Conservation (phyloP, 1,284 basidiomycete species). For the Austroboletus olivaceoglutinosus region DNA sequence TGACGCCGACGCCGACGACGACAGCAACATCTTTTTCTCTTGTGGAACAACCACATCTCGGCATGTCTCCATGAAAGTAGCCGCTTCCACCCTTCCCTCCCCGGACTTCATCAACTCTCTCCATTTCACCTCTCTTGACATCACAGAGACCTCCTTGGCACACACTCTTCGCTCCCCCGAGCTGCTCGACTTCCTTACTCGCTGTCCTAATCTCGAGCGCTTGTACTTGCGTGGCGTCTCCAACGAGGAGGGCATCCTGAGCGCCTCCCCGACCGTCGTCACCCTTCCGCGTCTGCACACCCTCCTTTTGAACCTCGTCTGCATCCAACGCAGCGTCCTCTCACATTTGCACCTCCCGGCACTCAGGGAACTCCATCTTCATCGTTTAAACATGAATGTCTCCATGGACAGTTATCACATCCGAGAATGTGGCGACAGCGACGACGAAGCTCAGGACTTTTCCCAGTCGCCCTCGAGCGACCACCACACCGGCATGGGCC, state of each 20-base stretch:
- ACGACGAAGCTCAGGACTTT: conserved; percentile 67
- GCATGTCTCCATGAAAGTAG: conserved; percentile 44
- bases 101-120: conserved; percentile 44
- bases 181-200: conserved; percentile 57
- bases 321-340: conserved; percentile 60
- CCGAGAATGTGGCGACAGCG: conserved; percentile 60
- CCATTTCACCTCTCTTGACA: conserved; percentile 53
- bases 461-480: conserved; percentile 75
- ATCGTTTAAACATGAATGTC: conserved; percentile 64
- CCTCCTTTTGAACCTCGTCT: conserved; percentile 55
- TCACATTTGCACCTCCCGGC: conserved; percentile 57
- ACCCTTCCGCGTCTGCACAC: conserved; percentile 53
- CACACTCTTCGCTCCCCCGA: conserved; percentile 35
- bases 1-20: conserved; percentile 26
- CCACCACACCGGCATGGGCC: conserved; percentile 74
- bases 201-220: conserved; percentile 56
- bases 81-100: conserved; percentile 46
- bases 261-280: conserved; percentile 40
- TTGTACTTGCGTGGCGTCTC: conserved; percentile 56
- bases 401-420: conserved; percentile 36
- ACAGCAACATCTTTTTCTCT: conserved; percentile 35
- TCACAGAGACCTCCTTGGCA: conserved; percentile 45
- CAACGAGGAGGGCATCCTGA: conserved; percentile 39
- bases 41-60: conserved; percentile 27
- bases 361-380: conserved; percentile 57